A percentile compares a stretch with the other conserved stretches of the same genome.
Conservation (phyloP, 1,284 basidiomycete species). For the Pascua sp. region DNA sequence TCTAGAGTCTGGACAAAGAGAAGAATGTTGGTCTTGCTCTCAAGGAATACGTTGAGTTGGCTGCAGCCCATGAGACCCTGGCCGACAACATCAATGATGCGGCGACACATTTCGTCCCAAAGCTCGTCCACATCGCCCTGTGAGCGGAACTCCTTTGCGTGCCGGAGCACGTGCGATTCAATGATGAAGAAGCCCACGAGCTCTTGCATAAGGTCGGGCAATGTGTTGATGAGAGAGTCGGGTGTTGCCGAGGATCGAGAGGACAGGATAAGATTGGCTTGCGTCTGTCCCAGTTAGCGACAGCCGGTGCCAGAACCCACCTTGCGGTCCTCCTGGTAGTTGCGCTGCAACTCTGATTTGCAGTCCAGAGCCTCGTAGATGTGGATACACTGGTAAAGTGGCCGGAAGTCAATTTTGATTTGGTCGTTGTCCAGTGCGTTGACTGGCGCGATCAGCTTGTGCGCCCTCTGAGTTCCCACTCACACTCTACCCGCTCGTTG, state of each 20-base stretch:
- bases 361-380: constrained; percentile 90
- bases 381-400: constrained; percentile 94
- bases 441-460: constrained; percentile 54
- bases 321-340: constrained; percentile 93
- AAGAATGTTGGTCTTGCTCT: constrained; percentile 78
- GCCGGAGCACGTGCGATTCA: constrained; percentile 86
- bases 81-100: constrained; percentile 73
- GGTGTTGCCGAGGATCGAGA: constrained; percentile 51
- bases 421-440: constrained; percentile 88
- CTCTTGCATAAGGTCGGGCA: constrained; percentile 70
- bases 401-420: constrained; percentile 86
- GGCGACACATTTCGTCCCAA: constrained; percentile 83
- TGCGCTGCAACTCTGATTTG: constrained; percentile 80
- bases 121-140: constrained; percentile 90
- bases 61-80: constrained; percentile 69
- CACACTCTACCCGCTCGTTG: constrained; percentile 92
- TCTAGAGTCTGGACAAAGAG: constrained; percentile 91
- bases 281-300: constrained; percentile 59
- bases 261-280: constrained; percentile 93
- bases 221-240: constrained; percentile 52
- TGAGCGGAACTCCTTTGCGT: constrained; percentile 75
- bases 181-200: constrained; percentile 99
- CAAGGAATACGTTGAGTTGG: constrained; percentile 77
- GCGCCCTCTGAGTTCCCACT: constrained; percentile 36
- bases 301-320: constrained; percentile 50